Conservation (phyloP, 768 basidiomycete species). For the Pulveroboletus sp. region DNA sequence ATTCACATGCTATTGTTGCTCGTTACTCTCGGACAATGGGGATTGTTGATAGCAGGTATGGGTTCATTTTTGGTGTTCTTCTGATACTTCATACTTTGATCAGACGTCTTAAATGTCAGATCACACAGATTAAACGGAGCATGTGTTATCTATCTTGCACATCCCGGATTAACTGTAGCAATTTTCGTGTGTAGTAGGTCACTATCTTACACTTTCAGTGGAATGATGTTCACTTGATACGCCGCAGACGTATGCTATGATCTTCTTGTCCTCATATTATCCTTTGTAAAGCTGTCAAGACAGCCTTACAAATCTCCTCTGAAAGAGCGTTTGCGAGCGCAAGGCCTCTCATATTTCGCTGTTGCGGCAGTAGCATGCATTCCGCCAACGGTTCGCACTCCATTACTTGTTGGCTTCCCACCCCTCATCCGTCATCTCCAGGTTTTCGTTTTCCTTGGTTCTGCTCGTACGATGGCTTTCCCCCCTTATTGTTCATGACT, state of each 20-base stretch:
- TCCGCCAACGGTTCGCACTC: slow-evolving; percentile 9
- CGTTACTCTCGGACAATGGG: slow-evolving; percentile 11
- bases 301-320: slow-evolving; percentile 9
- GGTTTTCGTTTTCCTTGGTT: slow-evolving; percentile 12
- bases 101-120: slow-evolving; percentile 3
- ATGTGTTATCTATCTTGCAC: slow-evolving; percentile 2
- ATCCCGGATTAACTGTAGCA: slow-evolving; percentile 2
- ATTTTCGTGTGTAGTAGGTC: slow-evolving; percentile 19
- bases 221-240: neutral
- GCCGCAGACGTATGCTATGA: slow-evolving; percentile 19
- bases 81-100: neutral
- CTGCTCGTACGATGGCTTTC: slow-evolving; percentile 1
- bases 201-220: neutral
- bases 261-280: slow-evolving; percentile 15
- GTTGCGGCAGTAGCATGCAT: slow-evolving; percentile 12
- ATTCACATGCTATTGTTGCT: slow-evolving; percentile 3
- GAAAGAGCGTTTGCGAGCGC: slow-evolving; percentile 8
- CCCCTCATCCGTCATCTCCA: neutral
- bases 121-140: neutral
- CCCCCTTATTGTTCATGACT: neutral
- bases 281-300: slow-evolving; percentile 13
- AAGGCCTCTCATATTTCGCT: slow-evolving; percentile 18
- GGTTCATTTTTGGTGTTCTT: neutral
- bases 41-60: slow-evolving; percentile 4
- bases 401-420: neutral